Evolutionary conservation across 495 filamentous ascomycete genomes (phyloP), one percentile per base, ranked within the genome.

Genomic region (Eremomyces bilateralis): DNA sequence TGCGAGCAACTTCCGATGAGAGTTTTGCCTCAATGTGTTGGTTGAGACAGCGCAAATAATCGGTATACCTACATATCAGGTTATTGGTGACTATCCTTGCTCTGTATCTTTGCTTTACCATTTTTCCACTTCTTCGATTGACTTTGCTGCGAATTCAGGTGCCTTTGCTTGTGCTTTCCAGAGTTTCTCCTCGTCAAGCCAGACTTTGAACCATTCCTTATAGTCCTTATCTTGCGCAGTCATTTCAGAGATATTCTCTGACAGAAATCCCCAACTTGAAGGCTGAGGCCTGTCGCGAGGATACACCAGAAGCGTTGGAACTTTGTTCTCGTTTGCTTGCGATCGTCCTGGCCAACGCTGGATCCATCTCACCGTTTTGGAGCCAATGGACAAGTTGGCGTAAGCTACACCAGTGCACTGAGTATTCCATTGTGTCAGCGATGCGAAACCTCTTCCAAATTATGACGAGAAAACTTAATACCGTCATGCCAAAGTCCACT

Each of bases 401-500:
- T 68, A 73, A 21, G 64, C 64, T n/a, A 70, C 68, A 13, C 67
- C 68, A 60, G 36, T 39, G 22, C 24, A n/a, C n/a, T n/a, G n/a
- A n/a, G n/a, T n/a, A n/a, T n/a, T n/a, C n/a, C n/a, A n/a, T n/a
- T n/a, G n/a, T n/a, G n/a, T n/a, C n/a, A n/a, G n/a, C n/a, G n/a
- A n/a, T n/a, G n/a, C n/a, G n/a, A n/a, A n/a, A n/a, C n/a, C n/a
- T n/a, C n/a, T n/a, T n/a, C n/a, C n/a, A n/a, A n/a, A n/a, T n/a
- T n/a, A n/a, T n/a, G n/a, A n/a, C n/a, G n/a, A n/a, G n/a, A n/a
- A n/a, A n/a, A n/a, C n/a, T n/a, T n/a, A n/a, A n/a, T n/a, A n/a
- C n/a, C n/a, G 70, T 73, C 53, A 70, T 72, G 1, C 69, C 70
- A 37, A 73, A 55, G 41, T 75, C 70, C 33, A 75, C 51, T 12